A percentile compares a stretch with the other conserved stretches of the same genome.
These are phyloP conservation scores for Neonectria punicea DNA, from an alignment of 2,329 filamentous ascomycete genomes.

Conservation along the genomic window DNA sequence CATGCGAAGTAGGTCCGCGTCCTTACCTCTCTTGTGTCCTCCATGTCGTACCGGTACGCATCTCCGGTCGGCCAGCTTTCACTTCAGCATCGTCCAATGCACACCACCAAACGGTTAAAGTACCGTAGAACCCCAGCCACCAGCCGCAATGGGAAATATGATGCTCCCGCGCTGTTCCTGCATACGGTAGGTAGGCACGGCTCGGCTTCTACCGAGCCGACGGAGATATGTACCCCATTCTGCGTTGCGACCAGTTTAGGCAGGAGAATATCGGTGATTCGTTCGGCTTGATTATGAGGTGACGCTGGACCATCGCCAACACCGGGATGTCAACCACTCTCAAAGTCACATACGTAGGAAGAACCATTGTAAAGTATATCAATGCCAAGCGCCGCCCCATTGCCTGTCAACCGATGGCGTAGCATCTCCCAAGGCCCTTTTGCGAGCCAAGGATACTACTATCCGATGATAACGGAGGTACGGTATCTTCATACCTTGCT, in stretches of 20 bases:
- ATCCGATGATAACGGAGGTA: neutral
- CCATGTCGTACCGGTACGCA: neutral
- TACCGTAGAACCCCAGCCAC: neutral
- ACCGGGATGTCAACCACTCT: neutral
- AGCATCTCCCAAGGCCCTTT: neutral
- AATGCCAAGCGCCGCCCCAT: neutral
- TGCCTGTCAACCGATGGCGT: neutral
- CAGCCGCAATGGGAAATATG: too few relatives aligned
- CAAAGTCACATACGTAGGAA: neutral
- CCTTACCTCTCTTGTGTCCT: too few relatives aligned
- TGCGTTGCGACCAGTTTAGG: neutral
- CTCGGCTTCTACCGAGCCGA: neutral
- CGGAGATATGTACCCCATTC: neutral
- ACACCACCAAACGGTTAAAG: neutral
- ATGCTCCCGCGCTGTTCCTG: neutral
- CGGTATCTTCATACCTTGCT: neutral
- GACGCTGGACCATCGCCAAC: neutral
- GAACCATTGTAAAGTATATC: neutral
- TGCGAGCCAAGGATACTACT: neutral
- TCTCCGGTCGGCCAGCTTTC: neutral
- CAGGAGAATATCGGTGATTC: neutral
- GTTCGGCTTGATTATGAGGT: neutral
- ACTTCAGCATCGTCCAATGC: neutral
- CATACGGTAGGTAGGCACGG: neutral
- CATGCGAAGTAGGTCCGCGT: too few relatives aligned